These are phyloP conservation scores for Candida railenensis DNA, from an alignment of 805 yeast genomes.

Conservation along the genomic window DNA sequence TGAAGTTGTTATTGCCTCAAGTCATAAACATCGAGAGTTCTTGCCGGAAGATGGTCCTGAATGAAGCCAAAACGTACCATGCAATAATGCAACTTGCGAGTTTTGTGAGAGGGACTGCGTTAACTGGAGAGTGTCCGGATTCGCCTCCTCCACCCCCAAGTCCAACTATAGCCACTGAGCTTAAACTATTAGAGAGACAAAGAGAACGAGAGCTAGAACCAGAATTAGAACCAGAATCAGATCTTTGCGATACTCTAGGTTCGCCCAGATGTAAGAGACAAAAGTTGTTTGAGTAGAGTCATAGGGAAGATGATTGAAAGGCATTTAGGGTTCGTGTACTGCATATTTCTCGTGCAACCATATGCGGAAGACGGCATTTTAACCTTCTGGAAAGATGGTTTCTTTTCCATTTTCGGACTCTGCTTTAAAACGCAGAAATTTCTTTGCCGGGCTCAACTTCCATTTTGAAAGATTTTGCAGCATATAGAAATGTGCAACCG, in stretches of 20 bases:
- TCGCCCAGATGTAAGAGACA: background rate
- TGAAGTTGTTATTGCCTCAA: conserved; percentile 16
- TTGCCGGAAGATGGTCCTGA: background rate
- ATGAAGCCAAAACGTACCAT: background rate
- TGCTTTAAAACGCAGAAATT: too few relatives aligned
- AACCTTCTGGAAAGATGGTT: background rate
- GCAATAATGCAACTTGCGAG: background rate
- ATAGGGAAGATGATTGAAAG: too few relatives aligned
- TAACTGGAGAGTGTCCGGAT: background rate
- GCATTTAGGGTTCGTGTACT: too few relatives aligned
- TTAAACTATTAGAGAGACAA: background rate
- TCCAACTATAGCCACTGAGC: background rate
- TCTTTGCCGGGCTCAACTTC: background rate
- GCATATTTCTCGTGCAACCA: too few relatives aligned
- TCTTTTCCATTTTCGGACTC: background rate
- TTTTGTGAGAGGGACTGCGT: too few relatives aligned
- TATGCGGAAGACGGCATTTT: background rate
- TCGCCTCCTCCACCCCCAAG: background rate
- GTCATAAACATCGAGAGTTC: conserved; percentile 11
- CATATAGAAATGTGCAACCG: background rate
- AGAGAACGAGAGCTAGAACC: too few relatives aligned
- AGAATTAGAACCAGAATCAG: too few relatives aligned
- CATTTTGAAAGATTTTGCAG: background rate
- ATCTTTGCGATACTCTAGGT: background rate
- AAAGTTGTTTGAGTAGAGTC: background rate